These are phyloP conservation scores for Perilla frutescens DNA, from an alignment of 257 asterid genomes.

Conservation along the genomic window DNA sequence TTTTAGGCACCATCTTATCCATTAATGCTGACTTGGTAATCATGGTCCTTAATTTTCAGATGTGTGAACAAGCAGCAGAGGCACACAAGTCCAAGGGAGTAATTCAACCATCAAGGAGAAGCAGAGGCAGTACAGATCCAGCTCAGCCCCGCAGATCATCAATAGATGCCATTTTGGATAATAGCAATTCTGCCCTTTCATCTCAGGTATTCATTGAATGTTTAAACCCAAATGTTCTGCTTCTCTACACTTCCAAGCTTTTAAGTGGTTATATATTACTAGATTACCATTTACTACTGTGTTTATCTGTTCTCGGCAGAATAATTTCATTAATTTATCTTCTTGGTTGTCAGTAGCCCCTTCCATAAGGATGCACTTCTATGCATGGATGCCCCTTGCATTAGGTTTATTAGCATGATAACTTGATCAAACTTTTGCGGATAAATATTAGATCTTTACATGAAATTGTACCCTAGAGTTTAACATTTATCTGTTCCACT, in stretches of 20 bases:
- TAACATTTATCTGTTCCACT: no score
- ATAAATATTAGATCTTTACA: no score
- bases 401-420: no score
- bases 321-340: no score
- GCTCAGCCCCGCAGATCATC: conserved; percentile 81
- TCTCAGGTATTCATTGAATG: conserved; percentile 59
- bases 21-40: conserved; percentile 2
- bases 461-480: no score
- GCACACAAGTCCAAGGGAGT: conserved; percentile 97
- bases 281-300: conserved; percentile 4
- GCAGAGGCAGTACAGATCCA: conserved; percentile 66
- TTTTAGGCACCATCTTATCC: conserved; percentile 15
- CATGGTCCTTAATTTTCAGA: conserved; percentile 50
- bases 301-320: not conserved
- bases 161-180: conserved; percentile 85
- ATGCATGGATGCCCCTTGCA: no score
- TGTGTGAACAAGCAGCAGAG: conserved; percentile 99
- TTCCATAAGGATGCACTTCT: no score
- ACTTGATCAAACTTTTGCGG: no score
- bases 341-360: no score
- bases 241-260: conserved; percentile 18
- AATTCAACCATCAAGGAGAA: conserved; percentile 75
- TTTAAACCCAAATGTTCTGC: conserved; percentile 13
- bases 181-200: conserved; percentile 51
- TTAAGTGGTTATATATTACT: conserved; percentile 8